Evolutionary conservation across 805 yeast species (phyloP).

Genomic region (Starmerella stigmatis): DNA sequence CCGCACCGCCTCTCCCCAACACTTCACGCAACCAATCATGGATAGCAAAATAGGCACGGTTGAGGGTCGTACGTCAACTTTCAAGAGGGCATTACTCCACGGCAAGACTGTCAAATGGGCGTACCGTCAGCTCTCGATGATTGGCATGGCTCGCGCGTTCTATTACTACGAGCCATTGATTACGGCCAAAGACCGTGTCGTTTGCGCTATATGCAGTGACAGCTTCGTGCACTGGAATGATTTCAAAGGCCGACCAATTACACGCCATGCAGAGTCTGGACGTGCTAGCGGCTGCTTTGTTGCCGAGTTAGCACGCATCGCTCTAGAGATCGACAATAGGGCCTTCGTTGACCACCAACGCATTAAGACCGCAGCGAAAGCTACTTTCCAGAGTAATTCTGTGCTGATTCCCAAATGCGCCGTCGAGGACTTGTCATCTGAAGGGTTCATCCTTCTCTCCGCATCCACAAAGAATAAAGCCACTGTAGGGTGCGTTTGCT

Average conservation of each 20-base stretch:
- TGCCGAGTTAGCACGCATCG: slow-evolving; percentile 1
- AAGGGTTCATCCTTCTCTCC: slow-evolving; percentile 9
- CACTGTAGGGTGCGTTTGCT: slow-evolving; percentile 9
- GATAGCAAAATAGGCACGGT: neutral
- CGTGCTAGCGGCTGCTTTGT: slow-evolving; percentile 4
- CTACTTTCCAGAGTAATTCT: neutral
- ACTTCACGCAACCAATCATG: neutral
- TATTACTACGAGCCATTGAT: neutral
- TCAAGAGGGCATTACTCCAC: neutral
- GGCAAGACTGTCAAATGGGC: slow-evolving; percentile 5
- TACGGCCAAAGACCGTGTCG: slow-evolving; percentile 1
- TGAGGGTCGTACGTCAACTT: slow-evolving; percentile 2
- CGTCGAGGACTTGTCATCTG: neutral
- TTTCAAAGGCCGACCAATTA: neutral
- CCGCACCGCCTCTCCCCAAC: neutral
- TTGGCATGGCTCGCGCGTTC: slow-evolving; percentile 9
- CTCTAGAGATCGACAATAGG: neutral
- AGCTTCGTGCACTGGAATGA: neutral
- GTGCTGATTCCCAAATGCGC: neutral
- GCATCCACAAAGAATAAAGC: neutral
- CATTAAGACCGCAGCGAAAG: neutral
- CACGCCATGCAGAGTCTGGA: slow-evolving; percentile 8
- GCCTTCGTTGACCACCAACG: too few relatives aligned
- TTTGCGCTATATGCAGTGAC: slow-evolving; percentile 1
- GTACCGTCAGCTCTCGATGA: slow-evolving; percentile 7